Base-by-base conservation (phyloP, 441 rosid genomes). In the Francoa sonchifolia region DNA sequence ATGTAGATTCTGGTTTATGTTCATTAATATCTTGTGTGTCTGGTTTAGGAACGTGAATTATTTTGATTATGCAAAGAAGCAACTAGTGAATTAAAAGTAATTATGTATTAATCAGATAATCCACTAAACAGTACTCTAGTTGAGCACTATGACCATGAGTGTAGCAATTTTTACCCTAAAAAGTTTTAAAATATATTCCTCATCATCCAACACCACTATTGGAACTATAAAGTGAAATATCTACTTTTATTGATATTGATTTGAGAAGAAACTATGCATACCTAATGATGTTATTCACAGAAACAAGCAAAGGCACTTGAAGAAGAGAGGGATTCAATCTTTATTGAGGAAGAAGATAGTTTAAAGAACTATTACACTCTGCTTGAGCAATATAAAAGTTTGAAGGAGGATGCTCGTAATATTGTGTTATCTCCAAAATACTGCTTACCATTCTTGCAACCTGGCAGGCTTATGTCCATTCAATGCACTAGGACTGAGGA, bases 331-430 rank as follows among this genome's bases (percentile, higher is more conserved):
- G 73, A 86, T 61, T 82, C 93, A 15, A 79, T 90, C 62, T 59
- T 78, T 47, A 74, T 90, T 44, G 95, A 90, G 64, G 95, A 86
- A 62, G 96, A 90, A 74, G 99, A 86, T 51, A 74, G 75, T 64
- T 73, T 90, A 50, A 80, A 66, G 62, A 71, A 62, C 44, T 80
- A 82, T 60, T 90, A 90, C 61, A 74, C 78, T 66, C 55, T 90
- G 61, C 71, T 82, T 55, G 68, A 74, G 39, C 95, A 86, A 44
- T 65, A 74, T 47, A 78, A 58, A 74, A 68, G 67, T 57, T 66
- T 82, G 74, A 82, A 80, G 75, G 73, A 72, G 62, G 99, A 86
- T 57, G 66, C 63, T 39, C 69, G 78, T 47, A 82, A 86, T 42
- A 74, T 90, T 59, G 81, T 75, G 44, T 62, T 78, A 44, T 65